Evolutionary conservation across 495 filamentous ascomycete genomes (phyloP).

Genomic region (Trichoderma orchidacearum): DNA sequence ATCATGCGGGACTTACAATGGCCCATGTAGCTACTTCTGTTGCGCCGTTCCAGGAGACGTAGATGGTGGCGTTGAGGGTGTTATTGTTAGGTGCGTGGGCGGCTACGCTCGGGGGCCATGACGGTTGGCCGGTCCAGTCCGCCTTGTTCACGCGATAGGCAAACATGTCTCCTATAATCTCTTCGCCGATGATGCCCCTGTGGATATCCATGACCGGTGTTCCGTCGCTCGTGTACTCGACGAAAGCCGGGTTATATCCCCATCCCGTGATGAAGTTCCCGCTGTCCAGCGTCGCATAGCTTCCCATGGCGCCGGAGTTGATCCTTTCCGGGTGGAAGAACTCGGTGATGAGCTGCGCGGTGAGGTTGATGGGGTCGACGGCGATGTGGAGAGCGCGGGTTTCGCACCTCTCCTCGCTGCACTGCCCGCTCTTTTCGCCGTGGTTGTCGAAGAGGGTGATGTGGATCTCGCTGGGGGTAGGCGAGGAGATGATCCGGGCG

Average conservation of each 20-base stretch:
- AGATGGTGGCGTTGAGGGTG: constrained; percentile 5
- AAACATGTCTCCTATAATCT: neutral
- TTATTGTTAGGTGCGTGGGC: neutral
- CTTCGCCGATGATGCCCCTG: constrained; percentile 6
- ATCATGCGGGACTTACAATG: constrained; percentile 6
- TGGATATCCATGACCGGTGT: constrained; percentile 10
- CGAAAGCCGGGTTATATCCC: constrained; percentile 31
- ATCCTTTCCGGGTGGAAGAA: constrained; percentile 8
- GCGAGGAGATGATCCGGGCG: constrained; percentile 23
- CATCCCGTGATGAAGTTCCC: constrained; percentile 36
- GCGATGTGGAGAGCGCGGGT: constrained; percentile 28
- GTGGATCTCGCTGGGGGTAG: constrained; percentile 1
- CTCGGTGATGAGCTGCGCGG: constrained; percentile 9
- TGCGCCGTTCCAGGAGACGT: constrained; percentile 18
- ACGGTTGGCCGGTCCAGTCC: constrained; percentile 11
- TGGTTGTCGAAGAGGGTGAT: constrained; percentile 26
- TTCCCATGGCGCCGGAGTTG: constrained; percentile 27
- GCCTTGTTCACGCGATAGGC: constrained; percentile 13
- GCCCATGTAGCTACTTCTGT: constrained; percentile 13
- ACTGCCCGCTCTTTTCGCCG: constrained; percentile 4
- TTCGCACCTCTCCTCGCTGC: constrained; percentile 4
- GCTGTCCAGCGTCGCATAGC: constrained; percentile 26
- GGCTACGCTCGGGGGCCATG: constrained; percentile 7
- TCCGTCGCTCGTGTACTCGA: constrained; percentile 25
- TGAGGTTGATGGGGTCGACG: constrained; percentile 26